Evolutionary conservation across 495 filamentous ascomycete species (phyloP), one percentile per base, ranked within the genome.

Genomic region (Talaromyces adpressus): DNA sequence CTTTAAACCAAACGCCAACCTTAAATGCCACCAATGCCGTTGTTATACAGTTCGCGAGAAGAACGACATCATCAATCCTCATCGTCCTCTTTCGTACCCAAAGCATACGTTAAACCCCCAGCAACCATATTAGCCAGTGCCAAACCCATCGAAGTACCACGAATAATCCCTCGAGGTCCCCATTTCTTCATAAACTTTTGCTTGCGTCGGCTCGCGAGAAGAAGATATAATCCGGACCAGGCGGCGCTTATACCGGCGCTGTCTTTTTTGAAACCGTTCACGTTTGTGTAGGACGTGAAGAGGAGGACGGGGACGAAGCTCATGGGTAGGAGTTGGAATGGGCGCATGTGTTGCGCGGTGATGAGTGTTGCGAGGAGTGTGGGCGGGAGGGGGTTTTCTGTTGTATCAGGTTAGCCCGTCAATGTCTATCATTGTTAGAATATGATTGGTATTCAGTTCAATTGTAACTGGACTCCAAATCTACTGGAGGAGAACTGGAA

Each of bases 241-340:
- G 93, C 91, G 18, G 90, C 91, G 12, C 86, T 90, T 59, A 92
- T 81, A 30, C 93, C 94, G 0, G 92, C 93, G 57, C 84, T 85
- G 67, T 97, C 94, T 59, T 85, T 87, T 71, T 89, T 87, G 83
- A 87, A 92, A 36, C 85, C 86, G 58, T 84, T 82, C 8, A 96
- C 71, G 71, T 92, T 93, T 52, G 93, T 81, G 74, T 96, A 98
- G 76, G 87, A 89, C 62, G 85, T 84, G 79, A 96, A 92, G 62
- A 95, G 81, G n/a, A 97, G 84, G 62, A 92, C 78, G 0, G 92
- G 90, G 36, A 91, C 82, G 78, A 97, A 91, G 67, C 91, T 77
- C 80, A 95, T 85, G 2, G 91, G 91, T 1, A 94, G 78, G 12
- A 80, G 66, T 68, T 89, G 89, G 70, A 89, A 83, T 6, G 92